phyloP scores from a whole-genome alignment of 176 grass and related monocot genomes.

The Carex parvula region DNA sequence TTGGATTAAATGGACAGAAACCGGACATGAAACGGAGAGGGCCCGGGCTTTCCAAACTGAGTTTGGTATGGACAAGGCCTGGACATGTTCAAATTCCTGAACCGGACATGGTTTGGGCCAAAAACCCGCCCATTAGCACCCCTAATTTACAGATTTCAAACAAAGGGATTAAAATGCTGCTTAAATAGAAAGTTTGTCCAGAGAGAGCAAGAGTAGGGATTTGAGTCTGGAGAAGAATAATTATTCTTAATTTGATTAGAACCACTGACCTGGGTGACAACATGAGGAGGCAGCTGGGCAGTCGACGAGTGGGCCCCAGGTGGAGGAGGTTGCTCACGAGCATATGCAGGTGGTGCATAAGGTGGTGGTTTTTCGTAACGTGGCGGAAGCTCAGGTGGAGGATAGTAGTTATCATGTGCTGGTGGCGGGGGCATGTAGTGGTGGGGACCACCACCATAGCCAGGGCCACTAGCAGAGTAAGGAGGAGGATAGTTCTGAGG shows the following conservation, averaged over 20 bases:
- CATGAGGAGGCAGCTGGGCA: constrained; percentile 53
- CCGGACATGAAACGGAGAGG: no score
- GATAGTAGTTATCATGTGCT: constrained; percentile 60
- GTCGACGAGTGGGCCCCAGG: constrained; percentile 38
- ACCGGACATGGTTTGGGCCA: no score
- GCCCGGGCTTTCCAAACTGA: no score
- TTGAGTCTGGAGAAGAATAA: constrained; percentile 12
- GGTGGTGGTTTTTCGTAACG: constrained; percentile 68
- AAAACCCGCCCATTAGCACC: no score
- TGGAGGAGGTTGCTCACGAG: constrained; percentile 45
- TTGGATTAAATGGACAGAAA: no score
- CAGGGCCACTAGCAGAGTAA: constrained; percentile 46
- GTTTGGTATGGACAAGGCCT: no score
- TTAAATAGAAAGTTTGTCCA: background rate
- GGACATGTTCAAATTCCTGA: no score
- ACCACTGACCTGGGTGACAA: constrained; percentile 59
- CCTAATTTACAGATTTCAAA: background rate
- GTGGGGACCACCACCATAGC: constrained; percentile 61
- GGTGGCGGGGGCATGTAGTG: constrained; percentile 75
- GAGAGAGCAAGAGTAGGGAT: background rate
- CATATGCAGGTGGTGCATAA: constrained; percentile 75
- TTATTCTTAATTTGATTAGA: constrained; percentile 14
- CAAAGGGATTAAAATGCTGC: background rate
- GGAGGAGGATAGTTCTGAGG: constrained; percentile 69
- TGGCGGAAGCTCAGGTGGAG: constrained; percentile 55